Conservation (phyloP, 2,329 filamentous ascomycete genomes). For the Xylaria sp. region DNA sequence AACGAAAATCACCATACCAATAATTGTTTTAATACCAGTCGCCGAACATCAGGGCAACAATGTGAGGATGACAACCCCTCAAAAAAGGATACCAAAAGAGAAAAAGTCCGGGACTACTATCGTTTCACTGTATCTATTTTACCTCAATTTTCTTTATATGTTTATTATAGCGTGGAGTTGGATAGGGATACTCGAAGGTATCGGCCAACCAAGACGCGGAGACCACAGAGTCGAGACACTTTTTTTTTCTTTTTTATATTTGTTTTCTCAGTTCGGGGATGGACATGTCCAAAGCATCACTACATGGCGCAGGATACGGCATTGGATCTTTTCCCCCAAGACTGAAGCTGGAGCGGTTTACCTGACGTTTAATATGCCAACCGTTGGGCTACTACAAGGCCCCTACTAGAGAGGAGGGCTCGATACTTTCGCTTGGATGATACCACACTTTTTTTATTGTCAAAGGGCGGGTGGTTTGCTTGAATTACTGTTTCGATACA, state of each 20-base stretch:
- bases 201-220: constrained; percentile 41
- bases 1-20: constrained; percentile 34
- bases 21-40: constrained; percentile 40
- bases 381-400: constrained; percentile 38
- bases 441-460: constrained; percentile 47
- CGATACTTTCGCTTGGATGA: constrained; percentile 52
- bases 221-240: constrained; percentile 41
- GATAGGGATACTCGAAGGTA: constrained; percentile 44
- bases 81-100: constrained; percentile 38
- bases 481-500: constrained; percentile 40
- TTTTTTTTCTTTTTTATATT: constrained; percentile 35
- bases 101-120: constrained; percentile 44
- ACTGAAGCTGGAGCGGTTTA: constrained; percentile 39
- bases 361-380: constrained; percentile 43
- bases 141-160: constrained; percentile 40
- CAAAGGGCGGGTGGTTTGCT: constrained; percentile 25
- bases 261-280: constrained; percentile 21
- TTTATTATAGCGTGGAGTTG: constrained; percentile 51
- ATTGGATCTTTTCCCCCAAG: constrained; percentile 30
- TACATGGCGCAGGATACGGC: constrained; percentile 48
- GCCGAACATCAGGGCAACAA: constrained; percentile 28
- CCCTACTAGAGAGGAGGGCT: constrained; percentile 43
- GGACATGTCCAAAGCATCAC: constrained; percentile 46
- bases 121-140: constrained; percentile 46
- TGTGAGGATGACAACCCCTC: constrained; percentile 36